Evolutionary conservation across 228 moss, liverwort and hornwort genomes (phyloP).

Genomic region (Sphagnum fallax): DNA sequence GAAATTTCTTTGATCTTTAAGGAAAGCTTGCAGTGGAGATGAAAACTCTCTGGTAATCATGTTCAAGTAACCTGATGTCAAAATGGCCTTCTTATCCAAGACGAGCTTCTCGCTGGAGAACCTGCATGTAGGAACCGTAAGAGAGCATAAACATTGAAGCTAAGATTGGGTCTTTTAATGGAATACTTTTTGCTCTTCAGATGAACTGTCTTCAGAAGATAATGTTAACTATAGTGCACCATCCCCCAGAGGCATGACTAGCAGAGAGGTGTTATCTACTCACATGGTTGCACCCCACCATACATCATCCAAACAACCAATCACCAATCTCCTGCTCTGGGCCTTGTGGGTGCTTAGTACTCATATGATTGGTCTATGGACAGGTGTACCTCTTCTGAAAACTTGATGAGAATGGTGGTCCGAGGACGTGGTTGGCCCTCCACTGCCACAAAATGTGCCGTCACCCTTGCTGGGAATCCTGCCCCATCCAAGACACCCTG

Average conservation of each 20-base stretch:
- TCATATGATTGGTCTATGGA: too few species aligned
- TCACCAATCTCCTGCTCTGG: too few species aligned
- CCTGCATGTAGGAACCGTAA: conserved; percentile 26
- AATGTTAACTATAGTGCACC: not conserved
- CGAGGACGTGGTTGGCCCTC: conserved; percentile 79
- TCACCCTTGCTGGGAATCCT: conserved; percentile 84
- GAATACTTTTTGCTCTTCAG: not conserved
- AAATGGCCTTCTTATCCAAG: conserved; percentile 25
- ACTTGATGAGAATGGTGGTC: conserved; percentile 83
- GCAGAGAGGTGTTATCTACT: not conserved
- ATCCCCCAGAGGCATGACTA: not conserved
- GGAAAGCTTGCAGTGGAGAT: too few species aligned
- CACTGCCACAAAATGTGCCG: conserved; percentile 86
- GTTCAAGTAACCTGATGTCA: too few species aligned
- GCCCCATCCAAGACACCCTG: conserved; percentile 85
- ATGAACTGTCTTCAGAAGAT: not conserved
- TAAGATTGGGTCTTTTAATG: too few species aligned
- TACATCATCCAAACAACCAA: too few species aligned
- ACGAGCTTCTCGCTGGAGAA: conserved; percentile 72
- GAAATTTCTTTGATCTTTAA: too few species aligned
- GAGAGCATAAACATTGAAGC: too few species aligned
- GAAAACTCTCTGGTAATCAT: too few species aligned
- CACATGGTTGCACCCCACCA: not conserved
- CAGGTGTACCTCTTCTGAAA: conserved; percentile 59
- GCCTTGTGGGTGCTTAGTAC: too few species aligned